Evolutionary conservation across 108 stramenopile species (phyloP).

Genomic region (Stephanodiscus minutulus): DNA sequence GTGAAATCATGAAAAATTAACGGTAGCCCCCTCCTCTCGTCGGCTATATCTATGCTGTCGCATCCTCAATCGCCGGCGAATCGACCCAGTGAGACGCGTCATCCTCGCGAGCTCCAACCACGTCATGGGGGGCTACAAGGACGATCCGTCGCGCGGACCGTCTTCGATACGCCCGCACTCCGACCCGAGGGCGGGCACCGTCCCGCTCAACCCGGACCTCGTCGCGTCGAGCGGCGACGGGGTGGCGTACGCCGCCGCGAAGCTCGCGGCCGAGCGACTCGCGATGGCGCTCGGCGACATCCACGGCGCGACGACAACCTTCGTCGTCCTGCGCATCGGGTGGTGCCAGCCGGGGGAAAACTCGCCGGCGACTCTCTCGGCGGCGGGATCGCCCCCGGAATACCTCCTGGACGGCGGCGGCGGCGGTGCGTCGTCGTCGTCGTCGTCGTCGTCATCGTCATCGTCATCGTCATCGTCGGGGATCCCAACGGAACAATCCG

Average conservation of each 20-base stretch:
- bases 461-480: constrained; percentile 2
- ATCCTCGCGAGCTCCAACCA: constrained; percentile 52
- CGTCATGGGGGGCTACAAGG: constrained; percentile 61
- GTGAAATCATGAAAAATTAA: neutral
- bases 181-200: constrained; percentile 36
- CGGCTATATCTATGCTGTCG: neutral
- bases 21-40: neutral
- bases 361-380: constrained; percentile 34
- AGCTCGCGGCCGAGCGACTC: constrained; percentile 50
- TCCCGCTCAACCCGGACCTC: constrained; percentile 30
- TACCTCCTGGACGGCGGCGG: constrained; percentile 28
- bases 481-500: constrained; percentile 17
- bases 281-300: constrained; percentile 28
- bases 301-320: neutral
- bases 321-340: constrained; percentile 28
- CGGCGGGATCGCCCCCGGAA: constrained; percentile 46
- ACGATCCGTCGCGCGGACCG: constrained; percentile 32
- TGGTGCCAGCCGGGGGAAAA: constrained; percentile 56
- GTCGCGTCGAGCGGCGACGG: constrained; percentile 43
- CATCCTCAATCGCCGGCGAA: neutral
- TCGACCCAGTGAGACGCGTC: constrained; percentile 39
- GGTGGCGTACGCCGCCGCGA: constrained; percentile 52
- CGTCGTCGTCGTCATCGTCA: neutral
- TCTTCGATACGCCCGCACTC: constrained; percentile 36
- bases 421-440: too few species aligned